phyloP scores from a whole-genome alignment of 2,329 filamentous ascomycete genomes.

The Penicillium occitanis region DNA sequence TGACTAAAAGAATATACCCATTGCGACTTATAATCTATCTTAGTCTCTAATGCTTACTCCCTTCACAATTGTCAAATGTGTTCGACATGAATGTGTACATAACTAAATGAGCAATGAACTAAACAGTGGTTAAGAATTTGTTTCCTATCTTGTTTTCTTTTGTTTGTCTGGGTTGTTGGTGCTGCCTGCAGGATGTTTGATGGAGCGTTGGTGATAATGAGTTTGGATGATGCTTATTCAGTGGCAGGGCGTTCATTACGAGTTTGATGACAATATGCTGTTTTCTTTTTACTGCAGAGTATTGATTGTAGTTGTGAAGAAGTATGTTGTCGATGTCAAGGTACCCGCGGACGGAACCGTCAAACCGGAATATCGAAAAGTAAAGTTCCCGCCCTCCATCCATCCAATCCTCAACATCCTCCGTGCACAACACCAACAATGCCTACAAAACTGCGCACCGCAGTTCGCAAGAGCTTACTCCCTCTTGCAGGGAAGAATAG shows the following conservation, averaged over 20 bases:
- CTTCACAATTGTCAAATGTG: slow-evolving; percentile 13
- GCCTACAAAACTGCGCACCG: slow-evolving; percentile 41
- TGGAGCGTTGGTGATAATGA: slow-evolving; percentile 8
- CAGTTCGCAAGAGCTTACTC: slow-evolving; percentile 37
- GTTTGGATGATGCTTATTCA: neutral
- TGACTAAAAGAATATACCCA: slow-evolving; percentile 15
- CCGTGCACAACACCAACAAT: slow-evolving; percentile 29
- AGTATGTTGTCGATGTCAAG: neutral
- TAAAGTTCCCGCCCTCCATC: neutral
- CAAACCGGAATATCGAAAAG: slow-evolving; percentile 8
- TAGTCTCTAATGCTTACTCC: slow-evolving; percentile 9
- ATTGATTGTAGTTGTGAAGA: neutral
- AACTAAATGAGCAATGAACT: slow-evolving; percentile 20
- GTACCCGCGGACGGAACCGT: neutral
- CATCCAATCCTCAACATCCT: neutral
- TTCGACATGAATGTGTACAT: slow-evolving; percentile 20
- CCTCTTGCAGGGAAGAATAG: slow-evolving; percentile 27
- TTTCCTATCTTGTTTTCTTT: slow-evolving; percentile 8
- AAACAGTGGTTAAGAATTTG: neutral
- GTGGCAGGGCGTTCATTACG: slow-evolving; percentile 8
- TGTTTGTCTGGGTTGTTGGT: neutral
- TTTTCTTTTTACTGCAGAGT: neutral
- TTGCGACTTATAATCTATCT: slow-evolving; percentile 8
- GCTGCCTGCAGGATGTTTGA: neutral
- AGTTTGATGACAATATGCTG: slow-evolving; percentile 3